Evolutionary conservation across 1,284 basidiomycete genomes (phyloP).

Genomic region (Tylopilus sp.): DNA sequence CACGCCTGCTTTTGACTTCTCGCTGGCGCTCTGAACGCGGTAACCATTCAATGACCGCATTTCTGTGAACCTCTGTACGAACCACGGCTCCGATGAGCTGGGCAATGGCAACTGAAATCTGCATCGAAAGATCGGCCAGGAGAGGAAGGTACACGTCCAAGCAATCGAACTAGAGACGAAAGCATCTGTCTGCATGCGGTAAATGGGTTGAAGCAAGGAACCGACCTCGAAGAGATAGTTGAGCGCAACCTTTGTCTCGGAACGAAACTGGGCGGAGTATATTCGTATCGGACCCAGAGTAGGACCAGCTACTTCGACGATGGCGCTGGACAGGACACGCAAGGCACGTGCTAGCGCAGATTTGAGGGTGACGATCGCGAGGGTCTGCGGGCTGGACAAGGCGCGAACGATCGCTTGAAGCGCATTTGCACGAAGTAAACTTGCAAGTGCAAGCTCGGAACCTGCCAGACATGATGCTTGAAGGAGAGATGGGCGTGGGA

Average conservation of each 20-base stretch:
- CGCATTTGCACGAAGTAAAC: constrained; percentile 52
- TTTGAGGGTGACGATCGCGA: constrained; percentile 42
- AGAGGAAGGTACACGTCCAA: constrained; percentile 65
- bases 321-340: constrained; percentile 50
- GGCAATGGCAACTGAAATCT: constrained; percentile 46
- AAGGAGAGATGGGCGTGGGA: background rate
- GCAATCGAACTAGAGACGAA: constrained; percentile 44
- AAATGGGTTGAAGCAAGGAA: constrained; percentile 20
- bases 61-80: constrained; percentile 51
- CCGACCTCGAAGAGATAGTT: constrained; percentile 55
- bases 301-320: constrained; percentile 62
- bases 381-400: constrained; percentile 41
- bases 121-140: constrained; percentile 40
- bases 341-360: constrained; percentile 58
- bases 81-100: constrained; percentile 53
- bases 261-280: constrained; percentile 42
- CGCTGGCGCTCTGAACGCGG: constrained; percentile 51
- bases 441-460: constrained; percentile 53
- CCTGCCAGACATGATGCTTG: constrained; percentile 40
- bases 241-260: constrained; percentile 51
- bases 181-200: background rate
- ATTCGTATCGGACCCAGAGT: constrained; percentile 57
- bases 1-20: constrained; percentile 55
- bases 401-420: constrained; percentile 55
- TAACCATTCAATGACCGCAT: constrained; percentile 57